Evolutionary conservation across 2,329 filamentous ascomycete species (phyloP).

Genomic region (Phaeosphaeriaceae sp.): DNA sequence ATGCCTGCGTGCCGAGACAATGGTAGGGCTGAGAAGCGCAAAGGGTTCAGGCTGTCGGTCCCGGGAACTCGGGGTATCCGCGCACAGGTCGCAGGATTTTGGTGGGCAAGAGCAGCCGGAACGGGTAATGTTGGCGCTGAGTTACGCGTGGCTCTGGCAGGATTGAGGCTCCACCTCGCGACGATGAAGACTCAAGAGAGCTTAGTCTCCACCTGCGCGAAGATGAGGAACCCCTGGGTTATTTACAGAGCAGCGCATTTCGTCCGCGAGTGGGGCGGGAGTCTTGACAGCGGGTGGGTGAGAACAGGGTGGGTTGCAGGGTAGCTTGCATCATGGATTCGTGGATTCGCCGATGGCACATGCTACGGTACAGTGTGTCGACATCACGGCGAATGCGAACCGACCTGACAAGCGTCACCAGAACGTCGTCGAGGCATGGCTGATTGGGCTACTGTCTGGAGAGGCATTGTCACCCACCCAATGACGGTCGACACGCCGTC

Average conservation of each 20-base stretch:
- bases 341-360: neutral
- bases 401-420: neutral
- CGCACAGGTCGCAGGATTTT: neutral
- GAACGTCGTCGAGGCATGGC: neutral
- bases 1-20: constrained; percentile 1
- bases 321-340: neutral
- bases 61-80: neutral
- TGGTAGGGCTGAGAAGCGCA: neutral
- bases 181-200: neutral
- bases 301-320: neutral
- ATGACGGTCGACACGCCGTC: neutral
- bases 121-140: neutral
- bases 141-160: neutral
- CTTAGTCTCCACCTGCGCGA: neutral
- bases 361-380: neutral
- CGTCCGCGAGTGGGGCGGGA: neutral
- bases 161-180: neutral
- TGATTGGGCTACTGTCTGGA: neutral
- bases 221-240: neutral
- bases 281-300: neutral
- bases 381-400: neutral
- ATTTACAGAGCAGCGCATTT: neutral
- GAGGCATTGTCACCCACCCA: neutral
- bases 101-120: neutral
- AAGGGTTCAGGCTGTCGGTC: neutral